Percentiles rank a stretch among this genome's conserved stretches.
Conservation (phyloP, 129 eudicot species). For the Helichrysum umbraculigerum region DNA sequence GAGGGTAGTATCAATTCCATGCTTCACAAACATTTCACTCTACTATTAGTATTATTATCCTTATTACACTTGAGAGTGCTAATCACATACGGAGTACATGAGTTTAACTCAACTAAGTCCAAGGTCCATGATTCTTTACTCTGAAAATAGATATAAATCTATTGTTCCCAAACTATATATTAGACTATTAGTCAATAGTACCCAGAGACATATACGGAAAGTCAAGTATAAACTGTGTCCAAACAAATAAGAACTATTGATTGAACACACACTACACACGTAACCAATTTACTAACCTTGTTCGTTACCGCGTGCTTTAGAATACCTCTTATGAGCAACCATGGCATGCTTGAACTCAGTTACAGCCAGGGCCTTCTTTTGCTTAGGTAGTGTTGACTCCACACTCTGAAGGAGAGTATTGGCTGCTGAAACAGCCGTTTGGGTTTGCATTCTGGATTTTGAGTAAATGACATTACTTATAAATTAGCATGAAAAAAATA, state of each 20-base stretch:
- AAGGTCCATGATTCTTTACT: too few species aligned
- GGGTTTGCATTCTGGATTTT: conserved; percentile 64
- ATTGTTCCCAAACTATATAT: neutral
- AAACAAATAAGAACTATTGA: too few species aligned
- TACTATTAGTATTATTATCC: neutral
- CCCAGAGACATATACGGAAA: too few species aligned
- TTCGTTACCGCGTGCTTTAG: conserved; percentile 39
- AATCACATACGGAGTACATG: too few species aligned
- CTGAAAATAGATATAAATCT: neutral
- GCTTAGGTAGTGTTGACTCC: conserved; percentile 71
- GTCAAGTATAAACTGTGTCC: too few species aligned
- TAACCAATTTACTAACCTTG: conserved; percentile 32
- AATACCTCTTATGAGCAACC: conserved; percentile 60
- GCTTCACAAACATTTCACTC: neutral
- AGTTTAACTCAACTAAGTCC: too few species aligned
- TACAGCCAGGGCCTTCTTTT: conserved; percentile 57
- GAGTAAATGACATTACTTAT: neutral
- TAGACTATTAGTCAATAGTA: neutral
- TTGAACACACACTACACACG: neutral
- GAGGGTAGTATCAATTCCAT: neutral
- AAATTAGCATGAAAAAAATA: neutral
- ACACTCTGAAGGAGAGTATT: conserved; percentile 65
- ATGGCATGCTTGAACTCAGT: conserved; percentile 70
- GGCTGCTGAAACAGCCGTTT: conserved; percentile 65
- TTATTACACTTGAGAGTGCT: neutral